Evolutionary conservation across 1,284 basidiomycete genomes (phyloP), one percentile per base, ranked within the genome.

Genomic region (Austroboletus niveus): DNA sequence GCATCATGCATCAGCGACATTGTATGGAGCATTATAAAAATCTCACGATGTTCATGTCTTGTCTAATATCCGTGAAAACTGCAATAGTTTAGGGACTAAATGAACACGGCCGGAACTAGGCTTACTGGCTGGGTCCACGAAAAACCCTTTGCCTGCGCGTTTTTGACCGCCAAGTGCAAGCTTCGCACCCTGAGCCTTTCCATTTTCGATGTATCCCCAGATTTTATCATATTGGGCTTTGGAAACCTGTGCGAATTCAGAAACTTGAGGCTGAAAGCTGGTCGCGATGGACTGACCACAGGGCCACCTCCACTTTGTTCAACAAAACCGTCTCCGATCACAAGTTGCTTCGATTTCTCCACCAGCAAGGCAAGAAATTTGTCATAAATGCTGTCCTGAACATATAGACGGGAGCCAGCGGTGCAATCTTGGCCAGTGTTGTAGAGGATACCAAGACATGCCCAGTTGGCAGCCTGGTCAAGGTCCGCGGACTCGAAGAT

Each of bases 341-440:
- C 79, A 52, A 84, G 80, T 49, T 80, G 76, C 60, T 87, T 83
- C 9, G 88, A 84, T 62, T 85, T 87, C 43, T 74, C 66, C 17
- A 88, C 79, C 45, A 96, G 74, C 42, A 86, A 67, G 42, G 76
- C 69, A 45, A 94, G 63, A 69, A 95, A 95, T 65, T 85, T 85
- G 67, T 94, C 89, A 65, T 94, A 89, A 45, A 94, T 76, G n/a
- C 77, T 78, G 45, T 92, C 85, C 62, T 94, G 92, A 17, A 92
- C 90, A 64, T 90, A 93, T 30, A 93, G 72, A 44, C 92, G 82
- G 34, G 90, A 92, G 39, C 92, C 92, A 35, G 91, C 91, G 3
- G 89, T 93, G 70, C 92, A 94, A 68, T 91, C 89, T 69, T 94
- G 92, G 20, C 92, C 91, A 34, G 82, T 83, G 67, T 92, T 92